Base-by-base conservation (phyloP, 108 stramenopile genomes). In the Phaeodactylum tricornutum region DNA sequence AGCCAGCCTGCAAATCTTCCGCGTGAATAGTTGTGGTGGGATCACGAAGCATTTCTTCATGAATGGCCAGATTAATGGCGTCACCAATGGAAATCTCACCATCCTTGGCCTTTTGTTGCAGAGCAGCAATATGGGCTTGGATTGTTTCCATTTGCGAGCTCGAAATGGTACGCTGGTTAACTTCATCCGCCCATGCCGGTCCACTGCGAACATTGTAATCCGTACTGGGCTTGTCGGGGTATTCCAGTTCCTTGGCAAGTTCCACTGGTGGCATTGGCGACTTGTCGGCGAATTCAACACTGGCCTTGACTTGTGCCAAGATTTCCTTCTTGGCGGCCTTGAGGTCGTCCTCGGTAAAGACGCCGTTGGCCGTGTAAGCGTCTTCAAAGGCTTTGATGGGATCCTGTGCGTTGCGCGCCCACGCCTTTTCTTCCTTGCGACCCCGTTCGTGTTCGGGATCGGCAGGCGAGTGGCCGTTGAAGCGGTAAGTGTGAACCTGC, bases 1-100 rank as follows among this genome's bases (percentile, higher is more conserved):
- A 94, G 53, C 96, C 96, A 1, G 96, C 96, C 70, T 97, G 96
- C 35, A 97, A 73, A 73, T 97, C 96, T 61, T 97, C 96, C 1
- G 96, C 96, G 69, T 97, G 96, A 49, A 97, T 97, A 20, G 92
- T 94, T 23, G 94, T 96, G 40, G 79, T 91, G 29, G 96, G 96
- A 63, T 97, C 96, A n/a, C 96, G 90, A 49, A 95, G 81, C 96
- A 97, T 97, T 65, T 97, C 96, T 66, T 97, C 96, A 50, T 96
- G 93, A 55, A 97, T 93, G 41, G 96, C 96, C 47, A 97, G 85
- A 70, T 97, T 97, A 55, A 96, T 91, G 42, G 96, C 96, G 62
- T 97, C 96, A 43, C 96, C 96, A 57, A 97, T 96, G 12, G 92
- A 94, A 48, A 97, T 84, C 37, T 93, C 87, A 7, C 92, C 92